phyloP scores from a whole-genome alignment of 2,329 filamentous ascomycete genomes.

The Aspergillus fumigatus region DNA sequence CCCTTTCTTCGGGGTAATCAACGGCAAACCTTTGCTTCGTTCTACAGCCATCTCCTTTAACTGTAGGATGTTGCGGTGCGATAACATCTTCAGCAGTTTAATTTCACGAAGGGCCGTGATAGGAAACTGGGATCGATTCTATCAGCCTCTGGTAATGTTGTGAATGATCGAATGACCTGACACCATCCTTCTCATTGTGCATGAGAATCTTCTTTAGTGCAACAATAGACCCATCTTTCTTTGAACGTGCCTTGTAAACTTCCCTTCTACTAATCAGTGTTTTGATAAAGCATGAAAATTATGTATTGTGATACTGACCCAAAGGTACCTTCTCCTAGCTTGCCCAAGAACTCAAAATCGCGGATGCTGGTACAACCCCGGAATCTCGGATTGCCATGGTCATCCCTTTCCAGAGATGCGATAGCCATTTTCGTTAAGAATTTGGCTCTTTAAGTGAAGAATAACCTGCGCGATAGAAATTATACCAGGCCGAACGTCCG shows the following conservation, averaged over 20 bases:
- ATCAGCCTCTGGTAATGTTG: slow-evolving; percentile 9
- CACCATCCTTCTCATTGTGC: slow-evolving; percentile 98
- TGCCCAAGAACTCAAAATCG: slow-evolving; percentile 39
- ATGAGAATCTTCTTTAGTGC: slow-evolving; percentile 98
- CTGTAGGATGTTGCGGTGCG: slow-evolving; percentile 78
- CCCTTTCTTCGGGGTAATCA: not conserved
- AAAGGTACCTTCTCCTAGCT: slow-evolving; percentile 91
- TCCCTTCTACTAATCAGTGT: slow-evolving; percentile 52
- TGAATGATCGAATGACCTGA: slow-evolving; percentile 39
- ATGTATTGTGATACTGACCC: slow-evolving; percentile 53
- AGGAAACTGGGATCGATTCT: slow-evolving; percentile 60
- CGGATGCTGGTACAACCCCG: slow-evolving; percentile 66
- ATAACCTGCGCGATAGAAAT: not conserved
- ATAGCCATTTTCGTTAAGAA: slow-evolving; percentile 29
- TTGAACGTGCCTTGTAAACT: slow-evolving; percentile 82
- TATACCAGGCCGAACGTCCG: not conserved
- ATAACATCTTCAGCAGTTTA: slow-evolving; percentile 93
- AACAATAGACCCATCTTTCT: slow-evolving; percentile 68
- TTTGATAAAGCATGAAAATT: not conserved
- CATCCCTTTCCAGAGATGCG: slow-evolving; percentile 43
- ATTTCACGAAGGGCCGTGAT: slow-evolving; percentile 97
- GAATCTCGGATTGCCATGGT: slow-evolving; percentile 57
- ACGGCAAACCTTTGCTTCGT: slow-evolving; percentile 51
- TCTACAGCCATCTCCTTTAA: slow-evolving; percentile 97
- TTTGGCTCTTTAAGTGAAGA: not conserved